Evolutionary conservation across 345 rosid species (phyloP), one percentile per base, ranked within the genome.

Genomic region (Brassica rapa): DNA sequence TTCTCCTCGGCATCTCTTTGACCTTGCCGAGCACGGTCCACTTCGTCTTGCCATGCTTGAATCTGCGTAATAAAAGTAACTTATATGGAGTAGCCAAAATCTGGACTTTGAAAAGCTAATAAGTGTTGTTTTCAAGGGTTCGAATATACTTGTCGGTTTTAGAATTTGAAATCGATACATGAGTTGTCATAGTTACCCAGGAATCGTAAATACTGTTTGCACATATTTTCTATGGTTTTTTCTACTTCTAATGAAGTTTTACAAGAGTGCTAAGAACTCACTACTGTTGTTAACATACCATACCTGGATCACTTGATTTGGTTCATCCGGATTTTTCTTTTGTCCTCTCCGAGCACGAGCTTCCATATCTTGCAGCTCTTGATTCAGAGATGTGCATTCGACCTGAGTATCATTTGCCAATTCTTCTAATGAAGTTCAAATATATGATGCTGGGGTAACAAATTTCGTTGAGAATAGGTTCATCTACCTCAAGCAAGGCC

Each of bases 31-130:
- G 99, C 97, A 66, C 93, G 92, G 82, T 93, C 98, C 46, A 88
- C 93, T 87, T 95, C 98, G 66, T 90, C 94, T 77, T 93, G 99
- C 96, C 93, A 90, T 53, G 92, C 99, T 86, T 93, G 99, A 83
- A 90, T 89, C 97, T 81, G 71, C 75, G 78, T 59, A 41, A 33
- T 41, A 14, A 30, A 64, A 65, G 68, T 57, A 32, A 70, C 12
- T 64, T 69, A 29, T 53, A 43, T 56, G 62, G 68, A 74, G 21
- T 55, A 70, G 60, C 63, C 61, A 69, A 69, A 80, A 39, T 55
- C 39, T 80, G 75, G 74, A 56, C 55, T 62, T 74, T 3, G 4
- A 30, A 29, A 14, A 53, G 55, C 66, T 70, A 8, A 62, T 24
- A 29, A 55, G 67, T 9, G 53, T 62, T 67, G 49, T 62, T 80